Evolutionary conservation across 345 rosid species (phyloP).

Genomic region (Rubroshorea leprosula): DNA sequence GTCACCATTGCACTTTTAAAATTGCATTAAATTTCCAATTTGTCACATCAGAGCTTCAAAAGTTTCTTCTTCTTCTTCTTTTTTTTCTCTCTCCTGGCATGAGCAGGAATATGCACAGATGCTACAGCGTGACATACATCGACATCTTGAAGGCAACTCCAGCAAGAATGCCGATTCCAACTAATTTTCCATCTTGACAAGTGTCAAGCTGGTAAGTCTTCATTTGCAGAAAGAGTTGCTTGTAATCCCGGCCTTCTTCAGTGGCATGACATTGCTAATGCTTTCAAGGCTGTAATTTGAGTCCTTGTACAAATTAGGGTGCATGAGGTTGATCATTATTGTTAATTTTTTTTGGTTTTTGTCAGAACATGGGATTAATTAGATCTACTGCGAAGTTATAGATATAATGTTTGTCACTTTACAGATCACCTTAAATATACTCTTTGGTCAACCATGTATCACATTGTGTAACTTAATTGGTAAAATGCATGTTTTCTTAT

Average conservation of each 20-base stretch:
- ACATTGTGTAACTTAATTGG: too few species aligned
- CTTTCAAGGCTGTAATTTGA: too few species aligned
- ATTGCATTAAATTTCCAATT: background rate
- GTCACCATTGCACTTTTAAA: background rate
- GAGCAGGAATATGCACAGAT: slow-evolving; percentile 66
- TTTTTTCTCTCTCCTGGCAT: background rate
- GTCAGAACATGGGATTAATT: too few species aligned
- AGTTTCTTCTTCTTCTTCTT: too few species aligned
- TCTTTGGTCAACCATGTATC: too few species aligned
- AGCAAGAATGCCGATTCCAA: slow-evolving; percentile 18
- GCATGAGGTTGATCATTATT: background rate
- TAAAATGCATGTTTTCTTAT: too few species aligned
- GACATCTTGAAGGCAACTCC: slow-evolving; percentile 30
- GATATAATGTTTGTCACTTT: too few species aligned
- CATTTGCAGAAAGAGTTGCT: background rate
- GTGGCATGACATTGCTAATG: background rate
- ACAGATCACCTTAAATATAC: too few species aligned
- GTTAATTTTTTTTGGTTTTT: background rate
- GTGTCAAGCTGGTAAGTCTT: background rate
- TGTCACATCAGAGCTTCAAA: background rate
- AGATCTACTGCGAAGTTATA: too few species aligned
- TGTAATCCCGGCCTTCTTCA: background rate
- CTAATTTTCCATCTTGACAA: slow-evolving; percentile 5
- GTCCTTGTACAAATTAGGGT: background rate
- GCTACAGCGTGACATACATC: slow-evolving; percentile 44